These are phyloP conservation scores for Nakazawaea sp. DNA, from an alignment of 805 yeast genomes.

Conservation along the genomic window DNA sequence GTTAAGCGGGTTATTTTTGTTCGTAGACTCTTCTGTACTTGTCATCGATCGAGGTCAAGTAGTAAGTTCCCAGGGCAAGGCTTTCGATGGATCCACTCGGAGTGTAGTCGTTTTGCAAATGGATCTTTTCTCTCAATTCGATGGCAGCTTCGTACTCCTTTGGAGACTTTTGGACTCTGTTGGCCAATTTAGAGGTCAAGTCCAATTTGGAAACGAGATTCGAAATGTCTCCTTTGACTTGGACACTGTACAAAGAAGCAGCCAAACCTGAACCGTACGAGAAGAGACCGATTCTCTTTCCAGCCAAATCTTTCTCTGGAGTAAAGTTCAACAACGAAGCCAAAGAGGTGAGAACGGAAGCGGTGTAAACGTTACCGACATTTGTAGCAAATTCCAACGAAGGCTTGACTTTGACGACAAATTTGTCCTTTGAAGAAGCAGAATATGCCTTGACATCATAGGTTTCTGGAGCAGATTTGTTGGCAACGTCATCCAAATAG, in stretches of 20 bases:
- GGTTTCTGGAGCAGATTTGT: slow-evolving; percentile 42
- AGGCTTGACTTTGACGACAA: slow-evolving; percentile 67
- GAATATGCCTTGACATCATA: slow-evolving; percentile 89
- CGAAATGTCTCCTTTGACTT: slow-evolving; percentile 75
- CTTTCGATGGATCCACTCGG: slow-evolving; percentile 78
- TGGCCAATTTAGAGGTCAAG: slow-evolving; percentile 58
- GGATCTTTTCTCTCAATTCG: slow-evolving; percentile 82
- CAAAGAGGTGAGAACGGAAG: slow-evolving; percentile 82
- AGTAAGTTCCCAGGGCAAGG: slow-evolving; percentile 72
- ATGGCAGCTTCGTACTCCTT: slow-evolving; percentile 76
- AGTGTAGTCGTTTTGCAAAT: slow-evolving; percentile 67
- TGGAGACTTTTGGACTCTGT: slow-evolving; percentile 66
- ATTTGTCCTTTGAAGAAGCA: slow-evolving; percentile 61
- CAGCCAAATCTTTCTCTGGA: slow-evolving; percentile 72
- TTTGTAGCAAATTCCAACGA: slow-evolving; percentile 86
- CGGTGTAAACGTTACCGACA: slow-evolving; percentile 98
- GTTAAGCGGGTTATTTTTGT: slow-evolving; percentile 8
- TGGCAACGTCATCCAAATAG: slow-evolving; percentile 60
- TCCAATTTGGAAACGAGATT: slow-evolving; percentile 57
- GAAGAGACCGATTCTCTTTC: slow-evolving; percentile 84
- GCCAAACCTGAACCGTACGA: slow-evolving; percentile 99
- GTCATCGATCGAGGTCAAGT: slow-evolving; percentile 78
- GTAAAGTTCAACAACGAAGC: slow-evolving; percentile 74
- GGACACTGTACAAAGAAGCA: slow-evolving; percentile 74
- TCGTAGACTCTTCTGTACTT: slow-evolving; percentile 80